phyloP scores from a whole-genome alignment of 345 rosid genomes.

The Gossypium ekmanianum region DNA sequence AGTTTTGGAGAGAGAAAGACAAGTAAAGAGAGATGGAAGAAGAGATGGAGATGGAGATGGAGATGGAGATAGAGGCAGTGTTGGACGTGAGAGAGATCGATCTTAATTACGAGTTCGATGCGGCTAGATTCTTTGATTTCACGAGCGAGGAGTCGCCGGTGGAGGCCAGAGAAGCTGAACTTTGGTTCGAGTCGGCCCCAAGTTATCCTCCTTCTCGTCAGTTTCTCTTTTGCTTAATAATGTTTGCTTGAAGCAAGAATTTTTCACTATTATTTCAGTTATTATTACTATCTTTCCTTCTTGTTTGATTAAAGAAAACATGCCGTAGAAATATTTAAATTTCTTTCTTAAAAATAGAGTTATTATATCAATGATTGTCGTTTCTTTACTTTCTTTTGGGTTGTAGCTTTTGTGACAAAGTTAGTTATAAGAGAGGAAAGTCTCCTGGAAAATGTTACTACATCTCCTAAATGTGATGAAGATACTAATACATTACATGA shows the following conservation, averaged over 20 bases:
- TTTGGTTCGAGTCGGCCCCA: constrained; percentile 74
- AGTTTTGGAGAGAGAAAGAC: constrained; percentile 28
- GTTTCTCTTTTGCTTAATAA: constrained; percentile 25
- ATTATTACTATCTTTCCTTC: background rate
- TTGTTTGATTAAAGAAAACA: constrained; percentile 10
- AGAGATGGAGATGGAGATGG: background rate
- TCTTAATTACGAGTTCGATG: constrained; percentile 87
- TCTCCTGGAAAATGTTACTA: constrained; percentile 29
- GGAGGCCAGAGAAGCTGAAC: constrained; percentile 65
- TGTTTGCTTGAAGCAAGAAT: constrained; percentile 6
- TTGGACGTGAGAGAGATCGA: constrained; percentile 79
- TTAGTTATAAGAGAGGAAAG: constrained; percentile 43
- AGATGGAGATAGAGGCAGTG: constrained; percentile 46
- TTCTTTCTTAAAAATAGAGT: background rate
- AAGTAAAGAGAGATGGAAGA: constrained; percentile 24
- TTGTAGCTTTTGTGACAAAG: constrained; percentile 56
- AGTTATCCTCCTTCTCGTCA: constrained; percentile 89
- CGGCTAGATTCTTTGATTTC: constrained; percentile 75
- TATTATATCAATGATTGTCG: too few relatives aligned
- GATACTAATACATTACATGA: constrained; percentile 17
- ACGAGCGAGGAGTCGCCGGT: constrained; percentile 48
- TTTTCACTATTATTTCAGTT: too few relatives aligned
- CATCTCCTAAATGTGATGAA: constrained; percentile 36
- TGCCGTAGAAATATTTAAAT: background rate
- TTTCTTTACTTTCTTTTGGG: constrained; percentile 4